Percentiles rank a stretch among this genome's conserved stretches.
phyloP scores from a whole-genome alignment of 805 yeast genomes.

The Yamadazyma paraphyllophila region DNA sequence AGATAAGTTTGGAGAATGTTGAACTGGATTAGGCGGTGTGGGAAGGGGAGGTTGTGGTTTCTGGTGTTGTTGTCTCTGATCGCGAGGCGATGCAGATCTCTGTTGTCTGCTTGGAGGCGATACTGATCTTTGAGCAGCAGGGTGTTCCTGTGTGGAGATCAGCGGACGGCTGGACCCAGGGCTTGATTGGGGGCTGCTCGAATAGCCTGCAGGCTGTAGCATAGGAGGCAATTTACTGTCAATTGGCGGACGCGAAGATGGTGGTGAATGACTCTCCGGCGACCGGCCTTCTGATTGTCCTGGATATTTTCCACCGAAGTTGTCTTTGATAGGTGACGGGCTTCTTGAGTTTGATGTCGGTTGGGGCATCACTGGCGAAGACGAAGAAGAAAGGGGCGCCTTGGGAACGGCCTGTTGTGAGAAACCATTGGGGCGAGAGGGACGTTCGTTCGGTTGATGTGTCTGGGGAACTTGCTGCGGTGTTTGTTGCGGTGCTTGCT shows the following conservation, averaged over 20 bases:
- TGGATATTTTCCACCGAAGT: not conserved
- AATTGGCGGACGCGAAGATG: not conserved
- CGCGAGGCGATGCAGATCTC: not conserved
- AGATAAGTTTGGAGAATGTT: not conserved
- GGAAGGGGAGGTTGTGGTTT: not conserved
- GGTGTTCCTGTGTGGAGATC: not conserved
- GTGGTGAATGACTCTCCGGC: not conserved
- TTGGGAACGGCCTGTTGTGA: not conserved
- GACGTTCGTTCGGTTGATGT: too few species aligned
- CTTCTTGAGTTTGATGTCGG: not conserved
- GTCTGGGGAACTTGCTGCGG: too few species aligned
- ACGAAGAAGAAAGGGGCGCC: not conserved
- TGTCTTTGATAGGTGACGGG: not conserved
- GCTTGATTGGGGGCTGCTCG: too few species aligned
- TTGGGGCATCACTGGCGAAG: not conserved
- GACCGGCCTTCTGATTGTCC: not conserved
- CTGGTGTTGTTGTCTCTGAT: not conserved
- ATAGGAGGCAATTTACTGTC: conserved; percentile 5
- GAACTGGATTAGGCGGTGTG: not conserved
- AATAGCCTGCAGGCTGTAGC: conserved; percentile 4
- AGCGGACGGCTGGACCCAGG: too few species aligned
- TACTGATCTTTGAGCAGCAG: not conserved
- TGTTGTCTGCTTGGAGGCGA: not conserved
- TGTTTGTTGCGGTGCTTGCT: too few species aligned
- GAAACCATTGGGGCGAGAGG: too few species aligned